A percentile compares a stretch with the other conserved stretches of the same genome.
Conservation (phyloP, 176 grass and related monocot species). For the barley (Hordeum vulgare) region MorexV3_pseudomolecules_assembly NC_058520.1:459801118-459801617, state of each 20-base stretch:
- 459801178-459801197: conserved; percentile 31
- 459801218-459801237: not conserved
- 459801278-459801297: not conserved
- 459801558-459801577: no score
- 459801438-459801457: not conserved
- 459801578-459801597: no score
- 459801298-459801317: conserved; percentile 72
- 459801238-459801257: not conserved
- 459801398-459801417: not conserved
- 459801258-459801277: not conserved
- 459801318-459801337: conserved; percentile 52
- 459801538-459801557: no score
- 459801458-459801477: not conserved
- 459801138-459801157: conserved; percentile 56
- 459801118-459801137: no score
- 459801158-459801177: conserved; percentile 12
- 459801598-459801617: conserved; percentile 55
- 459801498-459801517: not conserved
- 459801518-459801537: not conserved
- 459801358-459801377: conserved; percentile 48
- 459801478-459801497: not conserved
- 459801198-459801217: conserved; percentile 39
- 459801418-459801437: not conserved
- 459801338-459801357: conserved; percentile 55
- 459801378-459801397: conserved; percentile 57